Evolutionary conservation across 306 rosid genomes (phyloP), one percentile per base, ranked within the genome.

Genomic region (Dalbergia cultrata): DNA sequence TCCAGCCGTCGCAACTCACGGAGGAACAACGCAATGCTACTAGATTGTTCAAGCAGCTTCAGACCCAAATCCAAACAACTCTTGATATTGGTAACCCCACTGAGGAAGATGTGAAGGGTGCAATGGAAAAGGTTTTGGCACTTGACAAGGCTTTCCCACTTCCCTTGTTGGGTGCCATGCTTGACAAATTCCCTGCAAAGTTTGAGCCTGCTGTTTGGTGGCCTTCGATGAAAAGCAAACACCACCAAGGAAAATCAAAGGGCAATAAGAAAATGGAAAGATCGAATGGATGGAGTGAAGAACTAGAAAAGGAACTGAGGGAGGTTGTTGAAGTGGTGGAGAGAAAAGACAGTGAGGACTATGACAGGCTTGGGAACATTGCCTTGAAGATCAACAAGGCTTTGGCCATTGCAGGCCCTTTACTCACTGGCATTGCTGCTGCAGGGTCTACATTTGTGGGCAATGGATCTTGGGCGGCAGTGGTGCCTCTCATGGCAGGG

Each of bases 101-200:
- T 0, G 78, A 86, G n/a, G 60, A 65, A n/a, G 90, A 94, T 47
- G 90, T 90, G 10, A 84, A 85, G 37, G 65, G 57, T 4, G 77
- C 87, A 39, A 81, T 87, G 85, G 89, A 85, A 17, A 89, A 80
- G 68, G 87, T 92, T 60, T 76, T 94, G 76, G 92, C 94, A 0
- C 81, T 94, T 1, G 98, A 94, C 84, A 87, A 45, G 81, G 98
- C 96, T 1, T 92, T 80, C 81, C 98, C 98, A 11, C 97, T 94
- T 82, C 94, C 97, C 0, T 17, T 94, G 31, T 69, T 94, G 5
- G 98, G 98, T 13, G 85, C 58, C 0, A 94, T 94, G 98, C 84
- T 92, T 52, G 96, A 92, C n/a, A 94, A 94, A 50, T 90, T 82
- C 56, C 98, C 97, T 0, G 11, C 72, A 10, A 84, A 74, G 0